Conservation (phyloP, 1,284 basidiomycete genomes). For the Apiotrichum siamense region DNA sequence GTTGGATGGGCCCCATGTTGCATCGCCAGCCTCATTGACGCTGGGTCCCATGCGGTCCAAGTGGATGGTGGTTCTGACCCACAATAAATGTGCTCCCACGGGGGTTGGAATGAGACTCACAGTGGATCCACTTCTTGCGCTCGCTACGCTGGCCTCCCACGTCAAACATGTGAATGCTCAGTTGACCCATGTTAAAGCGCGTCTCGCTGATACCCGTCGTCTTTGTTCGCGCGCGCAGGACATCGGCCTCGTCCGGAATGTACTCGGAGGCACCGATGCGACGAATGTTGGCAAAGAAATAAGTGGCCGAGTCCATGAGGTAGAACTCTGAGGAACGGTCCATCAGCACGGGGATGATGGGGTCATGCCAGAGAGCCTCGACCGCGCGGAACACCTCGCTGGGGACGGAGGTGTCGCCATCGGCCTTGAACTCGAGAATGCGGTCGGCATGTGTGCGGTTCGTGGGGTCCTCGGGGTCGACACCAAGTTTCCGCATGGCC, state of each 20-base stretch:
- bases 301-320: constrained; percentile 89
- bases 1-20: too few species aligned
- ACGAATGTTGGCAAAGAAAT: constrained; percentile 82
- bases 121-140: constrained; percentile 91
- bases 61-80: background rate
- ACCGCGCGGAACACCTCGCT: constrained; percentile 66
- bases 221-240: constrained; percentile 81
- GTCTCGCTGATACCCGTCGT: constrained; percentile 92
- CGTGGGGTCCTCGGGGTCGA: constrained; percentile 69
- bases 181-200: constrained; percentile 52
- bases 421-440: constrained; percentile 51
- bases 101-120: too few species aligned
- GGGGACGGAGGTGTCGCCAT: constrained; percentile 47
- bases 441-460: constrained; percentile 61
- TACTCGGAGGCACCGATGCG: constrained; percentile 76
- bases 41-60: too few species aligned
- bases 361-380: constrained; percentile 81
- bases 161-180: constrained; percentile 72
- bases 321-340: constrained; percentile 86
- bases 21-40: too few species aligned
- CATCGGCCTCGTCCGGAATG: constrained; percentile 80
- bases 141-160: constrained; percentile 90
- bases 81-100: background rate
- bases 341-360: constrained; percentile 77
- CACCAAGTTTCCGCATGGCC: constrained; percentile 82